phyloP scores from a whole-genome alignment of 108 stramenopile species.

The Cylindrotheca closterium region DNA sequence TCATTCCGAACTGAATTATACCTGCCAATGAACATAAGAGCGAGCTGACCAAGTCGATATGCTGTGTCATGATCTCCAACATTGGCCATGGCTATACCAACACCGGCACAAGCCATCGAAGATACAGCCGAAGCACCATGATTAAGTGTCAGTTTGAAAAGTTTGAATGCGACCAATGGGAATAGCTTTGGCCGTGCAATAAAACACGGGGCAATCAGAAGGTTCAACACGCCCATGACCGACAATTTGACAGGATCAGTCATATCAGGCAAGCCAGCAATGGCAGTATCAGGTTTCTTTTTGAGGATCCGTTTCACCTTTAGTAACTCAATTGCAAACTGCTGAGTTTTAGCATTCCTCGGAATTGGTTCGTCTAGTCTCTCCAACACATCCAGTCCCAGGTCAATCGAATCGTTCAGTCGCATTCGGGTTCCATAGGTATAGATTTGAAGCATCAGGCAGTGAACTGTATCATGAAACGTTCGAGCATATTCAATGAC shows the following conservation, averaged over 20 bases:
- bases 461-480: conserved; percentile 39
- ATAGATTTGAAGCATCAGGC: conserved; percentile 34
- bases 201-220: conserved; percentile 19
- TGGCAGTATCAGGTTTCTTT: conserved; percentile 24
- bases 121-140: conserved; percentile 39
- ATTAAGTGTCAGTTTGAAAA: conserved; percentile 43
- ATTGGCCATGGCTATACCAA: conserved; percentile 29
- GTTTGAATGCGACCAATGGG: conserved; percentile 27
- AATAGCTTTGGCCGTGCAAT: conserved; percentile 17
- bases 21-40: background rate
- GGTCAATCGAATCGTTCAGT: conserved; percentile 25
- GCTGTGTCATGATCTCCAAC: background rate
- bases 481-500: conserved; percentile 32
- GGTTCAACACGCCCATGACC: conserved; percentile 34
- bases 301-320: conserved; percentile 19
- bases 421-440: conserved; percentile 23
- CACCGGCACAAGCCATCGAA: conserved; percentile 40
- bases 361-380: conserved; percentile 17
- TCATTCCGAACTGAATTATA: background rate
- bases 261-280: conserved; percentile 28
- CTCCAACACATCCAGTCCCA: conserved; percentile 28
- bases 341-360: conserved; percentile 27
- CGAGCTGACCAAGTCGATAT: background rate
- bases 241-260: conserved; percentile 20
- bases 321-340: conserved; percentile 21